Base-by-base conservation (phyloP, 1,284 basidiomycete species). In the Microbotryum lychnidis-dioicae region DNA sequence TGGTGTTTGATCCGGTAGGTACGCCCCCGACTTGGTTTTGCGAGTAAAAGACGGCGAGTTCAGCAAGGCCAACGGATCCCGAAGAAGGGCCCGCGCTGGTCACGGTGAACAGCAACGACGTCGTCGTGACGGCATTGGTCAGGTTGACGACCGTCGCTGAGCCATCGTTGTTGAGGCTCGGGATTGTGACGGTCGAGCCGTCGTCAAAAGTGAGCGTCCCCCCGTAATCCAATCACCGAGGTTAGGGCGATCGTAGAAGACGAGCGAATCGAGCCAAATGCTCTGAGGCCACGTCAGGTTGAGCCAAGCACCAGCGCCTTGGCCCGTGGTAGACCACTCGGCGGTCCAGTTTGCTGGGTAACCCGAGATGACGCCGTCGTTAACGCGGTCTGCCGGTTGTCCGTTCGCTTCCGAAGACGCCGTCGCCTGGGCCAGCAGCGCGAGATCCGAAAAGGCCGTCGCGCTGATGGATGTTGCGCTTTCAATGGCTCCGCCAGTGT, bases 21-120 rank as follows among this genome's bases (percentile, higher is more conserved):
- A 16, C 37, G 37, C 37, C 37, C 16, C 14, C 37, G 47, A 60
- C 14, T 52, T 62, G 50, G 14, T 50, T 51, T 23, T 59, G 54
- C n/a, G 46, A 54, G 56, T 62, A 54, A 57, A 61, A 69, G 25
- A 60, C 68, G 21, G 50, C 58, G 25, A 71, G 58, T 51, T 71
- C 69, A 27, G 66, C 55, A 18, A 71, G 56, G 29, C 69, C 69
- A 46, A 65, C 63, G 44, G 56, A 57, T 6, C 20, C 9, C 4
- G 57, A 65, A 1, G 55, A 21, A 0, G n/a, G 4, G 23, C 53
- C 23, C 33, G 62, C 66, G n/a, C 56, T 56, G 14, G 56, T 62
- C 21, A 71, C 66, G 1, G 56, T 60, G 54, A 69, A 56, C 16
- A 54, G 44, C 20, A 71, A 50, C 12, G 62, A 61, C 16, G 52